Conservation (phyloP, 1,139 yeast species). For the Wickerhamomyces sp. region DNA sequence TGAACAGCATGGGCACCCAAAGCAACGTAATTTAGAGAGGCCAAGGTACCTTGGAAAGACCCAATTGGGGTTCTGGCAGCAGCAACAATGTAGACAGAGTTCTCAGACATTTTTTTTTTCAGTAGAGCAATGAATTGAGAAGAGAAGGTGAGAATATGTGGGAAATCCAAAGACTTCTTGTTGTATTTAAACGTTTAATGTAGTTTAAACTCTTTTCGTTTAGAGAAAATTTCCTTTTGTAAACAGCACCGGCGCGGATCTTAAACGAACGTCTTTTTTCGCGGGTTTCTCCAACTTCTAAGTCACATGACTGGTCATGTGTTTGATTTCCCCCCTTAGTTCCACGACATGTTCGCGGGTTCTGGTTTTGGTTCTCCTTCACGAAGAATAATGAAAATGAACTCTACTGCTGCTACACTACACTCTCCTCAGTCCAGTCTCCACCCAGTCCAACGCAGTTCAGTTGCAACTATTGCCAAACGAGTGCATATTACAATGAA, state of each 20-base stretch:
- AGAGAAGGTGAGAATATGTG: not conserved
- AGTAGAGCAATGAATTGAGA: too few relatives aligned
- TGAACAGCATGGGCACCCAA: conserved; percentile 91
- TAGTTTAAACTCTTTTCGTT: too few relatives aligned
- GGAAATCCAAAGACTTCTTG: not conserved
- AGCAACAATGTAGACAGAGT: conserved; percentile 80
- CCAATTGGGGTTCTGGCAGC: conserved; percentile 95
- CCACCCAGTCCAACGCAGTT: not conserved
- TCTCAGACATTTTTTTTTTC: conserved; percentile 27
- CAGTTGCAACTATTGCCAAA: not conserved
- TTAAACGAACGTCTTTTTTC: too few relatives aligned
- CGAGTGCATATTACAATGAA: not conserved
- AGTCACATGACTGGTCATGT: not conserved
- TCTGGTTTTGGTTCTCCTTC: not conserved
- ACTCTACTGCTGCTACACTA: not conserved
- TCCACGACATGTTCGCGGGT: not conserved
- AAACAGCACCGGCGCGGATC: not conserved
- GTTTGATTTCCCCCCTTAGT: too few relatives aligned
- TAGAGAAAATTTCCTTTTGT: not conserved
- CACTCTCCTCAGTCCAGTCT: too few relatives aligned
- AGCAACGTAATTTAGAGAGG: conserved; percentile 74
- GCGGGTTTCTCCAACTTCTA: not conserved
- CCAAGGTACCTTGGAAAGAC: conserved; percentile 78
- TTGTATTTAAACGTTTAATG: not conserved
- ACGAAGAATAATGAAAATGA: not conserved